These are phyloP conservation scores for Trypanosoma rangeli DNA, from an alignment of 208 protist genomes.

Conservation along the genomic window DNA sequence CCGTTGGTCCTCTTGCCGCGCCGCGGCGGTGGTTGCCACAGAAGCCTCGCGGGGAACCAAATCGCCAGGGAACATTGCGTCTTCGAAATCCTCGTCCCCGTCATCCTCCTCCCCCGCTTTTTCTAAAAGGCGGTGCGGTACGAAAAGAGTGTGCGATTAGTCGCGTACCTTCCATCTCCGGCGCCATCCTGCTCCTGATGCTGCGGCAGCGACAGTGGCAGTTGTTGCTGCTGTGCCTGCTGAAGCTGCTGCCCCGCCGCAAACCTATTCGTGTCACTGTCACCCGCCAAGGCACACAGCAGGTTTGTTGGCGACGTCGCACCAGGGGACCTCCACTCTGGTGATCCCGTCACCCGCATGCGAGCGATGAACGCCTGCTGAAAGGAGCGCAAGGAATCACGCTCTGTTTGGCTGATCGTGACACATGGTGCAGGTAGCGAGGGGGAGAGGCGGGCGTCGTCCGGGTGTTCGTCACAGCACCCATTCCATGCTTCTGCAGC, in stretches of 20 bases:
- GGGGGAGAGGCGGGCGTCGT: not conserved
- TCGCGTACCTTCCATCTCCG: not conserved
- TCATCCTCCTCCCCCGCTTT: not conserved
- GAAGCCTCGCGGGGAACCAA: not conserved
- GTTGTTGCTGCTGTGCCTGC: not conserved
- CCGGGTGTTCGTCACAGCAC: not conserved
- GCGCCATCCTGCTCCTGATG: not conserved
- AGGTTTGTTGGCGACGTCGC: constrained; percentile 10
- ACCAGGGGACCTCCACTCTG: constrained; percentile 23
- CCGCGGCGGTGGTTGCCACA: not conserved
- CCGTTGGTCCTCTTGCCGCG: not conserved
- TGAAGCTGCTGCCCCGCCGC: not conserved
- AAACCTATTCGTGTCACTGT: not conserved
- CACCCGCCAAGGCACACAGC: not conserved
- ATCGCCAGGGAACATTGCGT: constrained; percentile 23
- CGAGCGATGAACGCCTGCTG: constrained; percentile 46
- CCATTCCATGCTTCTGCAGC: not conserved
- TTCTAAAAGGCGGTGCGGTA: constrained; percentile 24
- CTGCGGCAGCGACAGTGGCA: not conserved
- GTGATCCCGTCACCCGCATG: constrained; percentile 24
- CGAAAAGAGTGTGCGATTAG: constrained; percentile 36
- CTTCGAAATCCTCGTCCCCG: not conserved
- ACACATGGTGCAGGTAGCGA: constrained; percentile 30
- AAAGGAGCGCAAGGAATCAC: constrained; percentile 45
- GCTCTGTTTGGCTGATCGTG: constrained; percentile 52